Evolutionary conservation across 1,284 basidiomycete genomes (phyloP), one percentile per base, ranked within the genome.

Genomic region (Malassezia japonica): DNA sequence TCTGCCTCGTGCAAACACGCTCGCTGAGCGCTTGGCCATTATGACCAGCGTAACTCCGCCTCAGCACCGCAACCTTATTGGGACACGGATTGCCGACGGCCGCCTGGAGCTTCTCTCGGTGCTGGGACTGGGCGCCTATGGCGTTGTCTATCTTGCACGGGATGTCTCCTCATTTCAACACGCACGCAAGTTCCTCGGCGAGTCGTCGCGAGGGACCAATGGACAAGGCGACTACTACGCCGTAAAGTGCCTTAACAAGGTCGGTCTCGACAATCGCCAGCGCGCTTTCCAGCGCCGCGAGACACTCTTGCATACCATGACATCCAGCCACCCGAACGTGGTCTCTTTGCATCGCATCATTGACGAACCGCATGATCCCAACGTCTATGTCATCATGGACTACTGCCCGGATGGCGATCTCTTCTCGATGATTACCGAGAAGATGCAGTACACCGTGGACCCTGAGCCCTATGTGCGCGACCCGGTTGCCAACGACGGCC

Each of bases 111-210:
- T 95, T 64, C 82, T 89, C 65, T 83, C 87, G 66, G 81, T 92
- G 48, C 82, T 98, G 48, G 92, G 92, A 46, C 81, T 88, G 46
- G 92, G 92, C 37, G 90, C 90, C 21, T 96, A 95, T 73, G 92
- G 92, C 55, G 85, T 94, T 64, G 91, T 95, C 42, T 96, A 95
- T 76, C 85, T 72, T 27, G 70, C 70, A 1, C 64, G 67, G 24
- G 69, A 71, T 41, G 20, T 32, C 18, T 3, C 5, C n/a, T 15
- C 36, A 10, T 28, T 28, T 6, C 12, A 20, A 20, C 25, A 18
- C 28, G 18, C 5, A 21, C 31, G 28, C 23, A 24, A 20, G 15
- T 2, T 18, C 10, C 13, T 3, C 18, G 55, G 51, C 8, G 59
- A 58, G 35, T 57, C 63, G 2, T 61, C 55, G 29, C 48, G 53